phyloP scores from a whole-genome alignment of 768 basidiomycete species.

The Daedaleopsis sinensis region DNA sequence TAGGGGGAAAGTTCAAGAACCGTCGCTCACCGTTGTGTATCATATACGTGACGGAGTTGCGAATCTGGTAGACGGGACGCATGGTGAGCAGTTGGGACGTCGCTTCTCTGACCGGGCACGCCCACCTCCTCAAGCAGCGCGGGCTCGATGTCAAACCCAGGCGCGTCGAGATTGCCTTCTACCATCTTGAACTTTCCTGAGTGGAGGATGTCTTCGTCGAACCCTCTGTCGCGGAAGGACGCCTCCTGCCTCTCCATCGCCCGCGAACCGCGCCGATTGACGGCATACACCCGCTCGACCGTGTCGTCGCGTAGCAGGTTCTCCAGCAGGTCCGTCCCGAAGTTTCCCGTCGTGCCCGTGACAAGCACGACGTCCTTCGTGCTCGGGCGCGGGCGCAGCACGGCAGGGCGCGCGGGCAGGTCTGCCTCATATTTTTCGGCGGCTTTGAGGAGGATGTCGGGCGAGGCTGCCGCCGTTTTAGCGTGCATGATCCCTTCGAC shows the following conservation, averaged over 20 bases:
- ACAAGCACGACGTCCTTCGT: constrained; percentile 25
- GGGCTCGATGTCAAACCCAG: constrained; percentile 31
- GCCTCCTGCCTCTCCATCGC: constrained; percentile 31
- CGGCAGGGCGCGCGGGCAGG: too few species aligned
- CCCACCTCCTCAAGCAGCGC: constrained; percentile 29
- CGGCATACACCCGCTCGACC: constrained; percentile 27
- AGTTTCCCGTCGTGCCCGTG: constrained; percentile 36
- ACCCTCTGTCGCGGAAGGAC: constrained; percentile 34
- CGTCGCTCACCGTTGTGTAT: constrained; percentile 23
- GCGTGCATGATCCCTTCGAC: too few species aligned
- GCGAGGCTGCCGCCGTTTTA: too few species aligned
- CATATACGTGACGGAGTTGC: constrained; percentile 17
- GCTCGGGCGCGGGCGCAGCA: not conserved
- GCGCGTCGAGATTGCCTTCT: constrained; percentile 31
- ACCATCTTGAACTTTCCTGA: constrained; percentile 36
- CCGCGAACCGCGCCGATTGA: constrained; percentile 26
- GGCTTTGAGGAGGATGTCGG: too few species aligned
- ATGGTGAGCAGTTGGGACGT: not conserved
- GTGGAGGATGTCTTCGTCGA: constrained; percentile 30
- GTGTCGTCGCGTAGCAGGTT: constrained; percentile 18
- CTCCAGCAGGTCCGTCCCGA: constrained; percentile 32
- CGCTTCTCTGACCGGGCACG: not conserved
- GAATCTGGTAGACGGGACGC: constrained; percentile 1
- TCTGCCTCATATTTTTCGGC: too few species aligned
- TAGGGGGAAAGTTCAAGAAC: not conserved